phyloP scores from a whole-genome alignment of 129 eudicot species.

The Helianthus tuberosus region DNA sequence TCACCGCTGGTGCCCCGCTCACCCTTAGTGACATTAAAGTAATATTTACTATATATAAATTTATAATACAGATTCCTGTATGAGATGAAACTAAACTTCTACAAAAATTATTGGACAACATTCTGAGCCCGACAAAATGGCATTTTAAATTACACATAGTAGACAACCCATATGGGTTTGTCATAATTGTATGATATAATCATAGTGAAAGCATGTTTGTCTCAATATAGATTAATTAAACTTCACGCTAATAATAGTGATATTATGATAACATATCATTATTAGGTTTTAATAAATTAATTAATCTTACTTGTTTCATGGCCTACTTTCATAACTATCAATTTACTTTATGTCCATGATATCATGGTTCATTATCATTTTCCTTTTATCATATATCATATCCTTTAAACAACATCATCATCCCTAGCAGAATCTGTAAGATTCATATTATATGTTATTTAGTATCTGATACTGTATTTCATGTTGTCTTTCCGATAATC shows the following conservation, averaged over 20 bases:
- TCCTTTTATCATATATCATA: background rate
- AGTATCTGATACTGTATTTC: too few species aligned
- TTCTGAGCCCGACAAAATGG: background rate
- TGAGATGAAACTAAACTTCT: background rate
- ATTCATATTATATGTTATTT: too few species aligned
- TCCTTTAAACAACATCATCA: background rate
- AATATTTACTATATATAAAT: background rate
- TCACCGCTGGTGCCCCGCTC: too few species aligned
- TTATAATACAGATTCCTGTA: background rate
- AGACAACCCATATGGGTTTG: slow-evolving; percentile 15
- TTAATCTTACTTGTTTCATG: background rate
- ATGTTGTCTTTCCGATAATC: too few species aligned
- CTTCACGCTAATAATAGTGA: slow-evolving; percentile 40
- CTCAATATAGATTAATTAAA: slow-evolving; percentile 26
- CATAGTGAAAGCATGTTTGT: slow-evolving; percentile 32
- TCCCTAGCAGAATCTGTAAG: too few species aligned
- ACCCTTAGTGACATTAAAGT: too few species aligned
- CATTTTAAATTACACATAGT: slow-evolving; percentile 1
- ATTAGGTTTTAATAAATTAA: slow-evolving; percentile 13
- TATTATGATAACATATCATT: slow-evolving; percentile 30
- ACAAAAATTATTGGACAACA: background rate
- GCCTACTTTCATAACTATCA: background rate
- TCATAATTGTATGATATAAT: slow-evolving; percentile 25
- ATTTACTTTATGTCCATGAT: background rate
- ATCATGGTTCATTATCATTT: slow-evolving; percentile 9